These are phyloP conservation scores for Fusarium decemcellulare DNA, from an alignment of 2,329 filamentous ascomycete species.

Conservation along the genomic window DNA sequence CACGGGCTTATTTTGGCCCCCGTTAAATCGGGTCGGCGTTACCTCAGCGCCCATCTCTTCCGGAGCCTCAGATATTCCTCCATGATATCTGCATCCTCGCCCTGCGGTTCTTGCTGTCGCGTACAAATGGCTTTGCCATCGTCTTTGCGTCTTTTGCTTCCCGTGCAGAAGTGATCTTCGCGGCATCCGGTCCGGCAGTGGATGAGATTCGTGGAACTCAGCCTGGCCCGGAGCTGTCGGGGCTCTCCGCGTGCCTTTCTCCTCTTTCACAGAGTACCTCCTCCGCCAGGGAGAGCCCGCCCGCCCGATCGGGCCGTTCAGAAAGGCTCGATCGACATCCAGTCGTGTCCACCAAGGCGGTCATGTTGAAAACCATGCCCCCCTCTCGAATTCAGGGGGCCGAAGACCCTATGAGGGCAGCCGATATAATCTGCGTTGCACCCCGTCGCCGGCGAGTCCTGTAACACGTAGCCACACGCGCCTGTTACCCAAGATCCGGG, in stretches of 20 bases:
- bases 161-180: constrained; percentile 15
- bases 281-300: constrained; percentile 1
- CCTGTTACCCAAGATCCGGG: constrained; percentile 18
- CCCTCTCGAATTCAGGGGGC: neutral
- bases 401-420: neutral
- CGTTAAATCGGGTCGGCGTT: constrained; percentile 9
- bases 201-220: constrained; percentile 28
- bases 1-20: constrained; percentile 4
- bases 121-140: neutral
- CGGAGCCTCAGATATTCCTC: constrained; percentile 21
- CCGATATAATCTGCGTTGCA: constrained; percentile 22
- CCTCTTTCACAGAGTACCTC: constrained; percentile 15
- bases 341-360: neutral
- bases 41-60: constrained; percentile 3
- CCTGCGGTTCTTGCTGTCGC: constrained; percentile 1
- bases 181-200: constrained; percentile 35
- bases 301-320: constrained; percentile 7
- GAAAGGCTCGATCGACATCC: neutral
- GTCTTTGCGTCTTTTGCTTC: constrained; percentile 8
- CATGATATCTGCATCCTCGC: neutral
- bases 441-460: constrained; percentile 8
- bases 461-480: constrained; percentile 5
- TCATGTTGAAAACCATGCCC: neutral
- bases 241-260: constrained; percentile 28
- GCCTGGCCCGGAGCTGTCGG: constrained; percentile 35